Percentiles rank a stretch among this genome's conserved stretches.
phyloP scores from a whole-genome alignment of 1,139 yeast genomes.

The Kodamaea alishanica region DNA sequence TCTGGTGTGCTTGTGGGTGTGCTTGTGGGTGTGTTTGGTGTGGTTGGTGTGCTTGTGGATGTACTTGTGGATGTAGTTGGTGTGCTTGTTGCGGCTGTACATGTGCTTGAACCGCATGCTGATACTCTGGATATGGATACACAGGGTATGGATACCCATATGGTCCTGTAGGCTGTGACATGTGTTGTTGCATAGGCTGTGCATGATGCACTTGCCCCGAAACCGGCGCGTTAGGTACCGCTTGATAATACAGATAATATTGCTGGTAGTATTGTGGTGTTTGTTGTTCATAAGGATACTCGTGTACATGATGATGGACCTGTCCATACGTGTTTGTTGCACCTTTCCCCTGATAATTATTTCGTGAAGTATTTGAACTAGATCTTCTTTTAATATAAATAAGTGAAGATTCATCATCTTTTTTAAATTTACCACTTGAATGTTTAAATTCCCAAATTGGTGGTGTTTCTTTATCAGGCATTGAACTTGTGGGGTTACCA shows the following conservation, averaged over 20 bases:
- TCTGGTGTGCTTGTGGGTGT: conserved; percentile 6
- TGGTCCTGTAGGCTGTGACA: no score
- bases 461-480: conserved; percentile 25
- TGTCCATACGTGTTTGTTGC: background rate
- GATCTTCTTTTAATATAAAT: conserved; percentile 66
- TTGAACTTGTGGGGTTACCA: conserved; percentile 7
- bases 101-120: conserved; percentile 4
- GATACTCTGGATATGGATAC: conserved; percentile 1
- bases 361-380: conserved; percentile 25
- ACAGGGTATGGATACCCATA: no score
- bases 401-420: conserved; percentile 67
- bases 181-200: no score
- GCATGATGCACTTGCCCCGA: no score
- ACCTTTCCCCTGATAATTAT: conserved; percentile 1
- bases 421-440: conserved; percentile 69
- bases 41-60: conserved; percentile 5
- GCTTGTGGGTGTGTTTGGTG: background rate
- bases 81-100: background rate
- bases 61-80: conserved; percentile 5
- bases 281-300: conserved; percentile 1
- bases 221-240: no score
- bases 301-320: background rate
- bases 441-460: conserved; percentile 86
- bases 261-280: conserved; percentile 9
- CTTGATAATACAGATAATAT: background rate